phyloP scores from a whole-genome alignment of 257 asterid species.

The Capsicum rhomboideum region DNA sequence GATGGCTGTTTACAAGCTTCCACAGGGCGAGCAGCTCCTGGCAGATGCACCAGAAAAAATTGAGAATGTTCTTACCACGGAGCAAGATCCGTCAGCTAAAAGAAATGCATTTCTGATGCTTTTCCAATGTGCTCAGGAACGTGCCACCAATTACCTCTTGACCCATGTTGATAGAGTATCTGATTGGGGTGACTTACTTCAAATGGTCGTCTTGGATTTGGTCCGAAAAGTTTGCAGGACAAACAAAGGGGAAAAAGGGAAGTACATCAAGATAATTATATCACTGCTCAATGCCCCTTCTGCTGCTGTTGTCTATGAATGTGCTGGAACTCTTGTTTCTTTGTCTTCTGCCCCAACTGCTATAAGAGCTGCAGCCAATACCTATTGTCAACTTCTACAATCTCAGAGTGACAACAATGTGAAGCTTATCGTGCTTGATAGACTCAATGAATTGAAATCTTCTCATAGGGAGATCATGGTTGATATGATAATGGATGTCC shows the following conservation, averaged over 20 bases:
- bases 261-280: conserved; percentile 77
- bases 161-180: conserved; percentile 64
- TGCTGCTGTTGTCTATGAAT: conserved; percentile 83
- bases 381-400: conserved; percentile 82
- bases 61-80: conserved; percentile 68
- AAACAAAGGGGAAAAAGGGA: conserved; percentile 85
- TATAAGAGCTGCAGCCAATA: conserved; percentile 85
- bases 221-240: conserved; percentile 86
- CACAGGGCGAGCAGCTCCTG: conserved; percentile 84
- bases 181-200: conserved; percentile 89
- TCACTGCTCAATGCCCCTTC: conserved; percentile 75
- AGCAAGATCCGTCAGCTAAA: conserved; percentile 85
- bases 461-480: conserved; percentile 76
- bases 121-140: conserved; percentile 83
- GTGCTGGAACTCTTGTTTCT: conserved; percentile 95
- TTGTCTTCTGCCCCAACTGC: conserved; percentile 96
- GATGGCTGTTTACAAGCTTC: conserved; percentile 82
- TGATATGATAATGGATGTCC: conserved; percentile 90
- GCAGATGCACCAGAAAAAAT: conserved; percentile 96
- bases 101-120: conserved; percentile 96
- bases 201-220: conserved; percentile 90
- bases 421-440: conserved; percentile 83
- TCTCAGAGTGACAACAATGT: conserved; percentile 94
- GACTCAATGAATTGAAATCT: conserved; percentile 71
- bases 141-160: conserved; percentile 71